phyloP scores from a whole-genome alignment of 2,329 filamentous ascomycete species.

The Aureobasidium uvarum region DNA sequence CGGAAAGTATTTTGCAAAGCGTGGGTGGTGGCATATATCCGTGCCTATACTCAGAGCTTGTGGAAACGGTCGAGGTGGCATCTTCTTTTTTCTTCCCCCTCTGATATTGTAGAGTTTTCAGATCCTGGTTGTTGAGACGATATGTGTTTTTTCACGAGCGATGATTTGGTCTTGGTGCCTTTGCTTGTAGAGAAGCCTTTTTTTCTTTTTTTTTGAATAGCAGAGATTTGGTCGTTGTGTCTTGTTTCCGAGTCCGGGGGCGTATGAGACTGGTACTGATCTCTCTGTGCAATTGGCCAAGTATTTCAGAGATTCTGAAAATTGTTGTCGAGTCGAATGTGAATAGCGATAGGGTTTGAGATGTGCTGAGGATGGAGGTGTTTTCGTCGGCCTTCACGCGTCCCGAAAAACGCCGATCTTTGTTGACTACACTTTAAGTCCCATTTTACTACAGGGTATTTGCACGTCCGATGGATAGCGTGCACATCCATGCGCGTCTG shows the following conservation, averaged over 20 bases:
- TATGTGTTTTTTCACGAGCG: no score
- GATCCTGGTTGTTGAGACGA: no score
- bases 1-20: slow-evolving; percentile 52
- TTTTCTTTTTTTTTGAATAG: no score
- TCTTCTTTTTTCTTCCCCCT: slow-evolving; percentile 31
- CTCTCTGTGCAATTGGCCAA: neutral
- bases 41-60: slow-evolving; percentile 69
- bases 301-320: neutral
- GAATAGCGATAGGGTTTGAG: neutral
- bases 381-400: neutral
- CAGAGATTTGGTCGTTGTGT: no score
- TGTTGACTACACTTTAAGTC: no score
- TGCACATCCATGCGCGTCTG: no score
- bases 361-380: neutral
- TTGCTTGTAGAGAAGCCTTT: neutral
- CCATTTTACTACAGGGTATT: no score
- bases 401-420: slow-evolving; percentile 1
- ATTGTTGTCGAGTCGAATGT: neutral
- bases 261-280: neutral
- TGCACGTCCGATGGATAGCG: no score
- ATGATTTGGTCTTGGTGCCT: neutral
- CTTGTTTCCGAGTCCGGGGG: neutral
- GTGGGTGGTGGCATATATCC: slow-evolving; percentile 70
- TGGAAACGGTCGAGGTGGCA: slow-evolving; percentile 57
- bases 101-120: neutral